These are phyloP conservation scores for Didymellaceae sp. DNA, from an alignment of 2,329 filamentous ascomycete genomes.

Conservation along the genomic window DNA sequence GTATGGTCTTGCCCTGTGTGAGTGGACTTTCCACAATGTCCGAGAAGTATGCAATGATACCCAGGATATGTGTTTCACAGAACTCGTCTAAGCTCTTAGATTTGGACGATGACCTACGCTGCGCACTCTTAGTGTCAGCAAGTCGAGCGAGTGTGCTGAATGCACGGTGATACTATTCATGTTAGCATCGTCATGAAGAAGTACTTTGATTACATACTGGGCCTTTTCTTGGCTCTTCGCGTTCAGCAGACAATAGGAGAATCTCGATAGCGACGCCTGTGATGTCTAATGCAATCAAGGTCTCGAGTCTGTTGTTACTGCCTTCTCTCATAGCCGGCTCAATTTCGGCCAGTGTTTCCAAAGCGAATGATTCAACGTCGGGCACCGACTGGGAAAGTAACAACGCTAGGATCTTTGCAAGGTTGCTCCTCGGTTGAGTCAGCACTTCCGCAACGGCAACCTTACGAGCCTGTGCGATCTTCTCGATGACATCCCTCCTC, in stretches of 20 bases:
- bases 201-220: slow-evolving; percentile 58
- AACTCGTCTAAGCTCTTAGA: slow-evolving; percentile 72
- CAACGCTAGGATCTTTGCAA: slow-evolving; percentile 64
- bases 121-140: slow-evolving; percentile 54
- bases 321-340: slow-evolving; percentile 72
- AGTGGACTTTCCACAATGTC: slow-evolving; percentile 74
- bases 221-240: slow-evolving; percentile 58
- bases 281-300: slow-evolving; percentile 76
- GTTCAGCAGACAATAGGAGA: slow-evolving; percentile 78
- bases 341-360: slow-evolving; percentile 71
- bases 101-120: slow-evolving; percentile 54
- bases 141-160: slow-evolving; percentile 56
- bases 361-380: slow-evolving; percentile 71
- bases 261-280: slow-evolving; percentile 80
- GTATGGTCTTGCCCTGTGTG: slow-evolving; percentile 47
- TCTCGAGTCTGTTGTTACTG: slow-evolving; percentile 64
- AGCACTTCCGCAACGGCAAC: slow-evolving; percentile 66
- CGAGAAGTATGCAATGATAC: slow-evolving; percentile 83
- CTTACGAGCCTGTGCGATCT: slow-evolving; percentile 74
- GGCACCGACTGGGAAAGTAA: slow-evolving; percentile 66
- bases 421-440: slow-evolving; percentile 62
- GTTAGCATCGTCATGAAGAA: slow-evolving; percentile 12
- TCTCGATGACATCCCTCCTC: slow-evolving; percentile 77
- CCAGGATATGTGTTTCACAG: slow-evolving; percentile 82
- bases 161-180: slow-evolving; percentile 55